phyloP scores from a whole-genome alignment of 1,284 basidiomycete genomes.

The Paramarasmius palmivorus region DNA sequence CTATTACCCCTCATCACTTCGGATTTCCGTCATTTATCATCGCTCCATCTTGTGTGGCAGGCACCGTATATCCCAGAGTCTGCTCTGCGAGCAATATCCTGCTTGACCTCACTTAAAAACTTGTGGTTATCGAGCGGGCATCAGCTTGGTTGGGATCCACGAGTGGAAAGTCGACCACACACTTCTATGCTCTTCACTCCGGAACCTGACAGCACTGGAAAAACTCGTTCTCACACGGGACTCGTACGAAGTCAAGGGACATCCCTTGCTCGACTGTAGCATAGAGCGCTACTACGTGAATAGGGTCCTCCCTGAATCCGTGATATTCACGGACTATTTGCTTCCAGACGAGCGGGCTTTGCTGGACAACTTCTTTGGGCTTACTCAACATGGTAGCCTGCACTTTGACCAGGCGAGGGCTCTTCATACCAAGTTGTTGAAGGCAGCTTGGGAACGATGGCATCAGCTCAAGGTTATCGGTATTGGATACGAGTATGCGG shows the following conservation, averaged over 20 bases:
- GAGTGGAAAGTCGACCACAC: constrained; percentile 29
- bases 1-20: constrained; percentile 20
- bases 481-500: constrained; percentile 21
- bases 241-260: constrained; percentile 24
- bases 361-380: constrained; percentile 11
- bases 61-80: constrained; percentile 17
- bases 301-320: constrained; percentile 21
- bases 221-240: constrained; percentile 30
- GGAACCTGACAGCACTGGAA: constrained; percentile 22
- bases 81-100: constrained; percentile 19
- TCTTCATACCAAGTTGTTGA: constrained; percentile 18
- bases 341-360: constrained; percentile 18
- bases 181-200: constrained; percentile 15
- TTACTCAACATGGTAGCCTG: neutral
- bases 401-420: constrained; percentile 13
- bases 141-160: constrained; percentile 23
- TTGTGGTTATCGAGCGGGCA: constrained; percentile 31
- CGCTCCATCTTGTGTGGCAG: constrained; percentile 26
- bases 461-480: constrained; percentile 25
- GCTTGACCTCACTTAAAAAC: constrained; percentile 20
- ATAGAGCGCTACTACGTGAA: constrained; percentile 27
- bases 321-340: constrained; percentile 22
- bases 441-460: constrained; percentile 31
- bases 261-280: constrained; percentile 22
- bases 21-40: constrained; percentile 20